Percentiles rank a stretch among this genome's conserved stretches.
Evolutionary conservation across 352 stramenopile species (phyloP).

Genomic region (Pythium periplocum): DNA sequence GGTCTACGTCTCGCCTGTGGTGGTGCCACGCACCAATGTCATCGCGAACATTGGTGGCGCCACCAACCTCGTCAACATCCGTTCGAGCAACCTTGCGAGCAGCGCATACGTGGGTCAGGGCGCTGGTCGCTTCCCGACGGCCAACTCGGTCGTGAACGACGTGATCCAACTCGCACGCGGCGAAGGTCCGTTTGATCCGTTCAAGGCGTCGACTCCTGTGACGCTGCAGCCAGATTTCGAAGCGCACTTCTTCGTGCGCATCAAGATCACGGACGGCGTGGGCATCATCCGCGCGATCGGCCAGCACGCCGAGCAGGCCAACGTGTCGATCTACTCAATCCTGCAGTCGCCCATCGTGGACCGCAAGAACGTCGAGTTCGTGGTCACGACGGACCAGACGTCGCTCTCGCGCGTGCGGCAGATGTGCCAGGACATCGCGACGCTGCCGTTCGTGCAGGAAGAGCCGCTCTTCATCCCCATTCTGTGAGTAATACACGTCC

Average conservation of each 20-base stretch:
- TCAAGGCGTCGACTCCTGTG: slow-evolving; percentile 49
- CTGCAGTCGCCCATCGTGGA: slow-evolving; percentile 94
- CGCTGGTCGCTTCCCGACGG: slow-evolving; percentile 93
- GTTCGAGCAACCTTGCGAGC: slow-evolving; percentile 86
- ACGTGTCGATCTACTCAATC: slow-evolving; percentile 97
- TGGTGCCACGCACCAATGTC: slow-evolving; percentile 87
- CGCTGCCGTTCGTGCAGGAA: slow-evolving; percentile 81
- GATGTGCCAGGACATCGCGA: slow-evolving; percentile 88
- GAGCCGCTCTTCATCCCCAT: slow-evolving; percentile 81
- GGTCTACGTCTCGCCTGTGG: slow-evolving; percentile 92
- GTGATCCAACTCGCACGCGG: slow-evolving; percentile 89
- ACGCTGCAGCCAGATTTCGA: slow-evolving; percentile 89
- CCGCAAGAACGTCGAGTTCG: slow-evolving; percentile 92
- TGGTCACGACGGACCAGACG: slow-evolving; percentile 94
- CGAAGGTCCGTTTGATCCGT: slow-evolving; percentile 84
- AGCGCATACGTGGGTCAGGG: slow-evolving; percentile 91
- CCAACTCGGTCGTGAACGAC: slow-evolving; percentile 96
- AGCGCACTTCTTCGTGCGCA: slow-evolving; percentile 93
- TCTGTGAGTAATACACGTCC: slow-evolving; percentile 15
- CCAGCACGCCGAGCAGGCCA: slow-evolving; percentile 91
- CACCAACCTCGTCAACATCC: slow-evolving; percentile 91
- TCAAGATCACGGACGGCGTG: slow-evolving; percentile 90
- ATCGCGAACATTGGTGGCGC: slow-evolving; percentile 85
- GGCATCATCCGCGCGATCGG: slow-evolving; percentile 94
- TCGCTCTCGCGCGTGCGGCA: slow-evolving; percentile 82